Base-by-base conservation (phyloP, 345 rosid species). In the Arabis alpina region DNA sequence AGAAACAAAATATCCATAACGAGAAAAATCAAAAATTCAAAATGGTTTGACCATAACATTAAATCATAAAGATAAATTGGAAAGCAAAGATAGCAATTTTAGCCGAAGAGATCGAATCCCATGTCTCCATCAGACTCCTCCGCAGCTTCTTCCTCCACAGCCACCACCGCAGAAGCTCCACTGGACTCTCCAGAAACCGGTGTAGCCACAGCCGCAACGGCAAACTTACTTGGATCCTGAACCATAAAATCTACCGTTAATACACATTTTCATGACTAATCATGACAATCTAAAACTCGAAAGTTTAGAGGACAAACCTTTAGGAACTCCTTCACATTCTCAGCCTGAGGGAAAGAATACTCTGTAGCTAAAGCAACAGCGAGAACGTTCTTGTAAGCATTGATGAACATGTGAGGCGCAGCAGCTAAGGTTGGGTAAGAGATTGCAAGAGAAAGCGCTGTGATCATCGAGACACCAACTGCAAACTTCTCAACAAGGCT, bases 391-490 rank as follows among this genome's bases (percentile, higher is more conserved):
- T 93, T 91, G 86, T 91, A 91, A 14, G 87, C 94, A 71, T 91
- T 93, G 82, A 87, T 48, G 74, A 93, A 82, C 98, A 93, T 91
- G 74, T 91, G 94, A 2, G 97, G 94, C 2, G 91, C 94, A 40
- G 97, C 98, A 32, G 93, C 94, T 10, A 93, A 61, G 14, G 91
- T 84, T 5, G 98, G 98, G 83, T 85, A 93, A n/a, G 97, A 89
- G 80, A 84, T 61, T 10, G 91, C 90, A 11, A 93, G 79, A 3
- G 97, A 79, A 72, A 91, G 62, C 0, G 97, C 62, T 0, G 97
- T 81, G 54, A 87, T 80, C 86, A 85, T 83, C 41, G 94, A 85
- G 40, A 93, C 86, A 79, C 97, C 89, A 30, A 54, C 5, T 10
- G 97, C 93, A 71, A 93, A 93, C 84, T 89, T 93, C 64, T 54